A percentile compares a stretch with the other conserved stretches of the same genome.
These are phyloP conservation scores for Hypoxylon sp. DNA, from an alignment of 2,329 filamentous ascomycete genomes.

Conservation along the genomic window DNA sequence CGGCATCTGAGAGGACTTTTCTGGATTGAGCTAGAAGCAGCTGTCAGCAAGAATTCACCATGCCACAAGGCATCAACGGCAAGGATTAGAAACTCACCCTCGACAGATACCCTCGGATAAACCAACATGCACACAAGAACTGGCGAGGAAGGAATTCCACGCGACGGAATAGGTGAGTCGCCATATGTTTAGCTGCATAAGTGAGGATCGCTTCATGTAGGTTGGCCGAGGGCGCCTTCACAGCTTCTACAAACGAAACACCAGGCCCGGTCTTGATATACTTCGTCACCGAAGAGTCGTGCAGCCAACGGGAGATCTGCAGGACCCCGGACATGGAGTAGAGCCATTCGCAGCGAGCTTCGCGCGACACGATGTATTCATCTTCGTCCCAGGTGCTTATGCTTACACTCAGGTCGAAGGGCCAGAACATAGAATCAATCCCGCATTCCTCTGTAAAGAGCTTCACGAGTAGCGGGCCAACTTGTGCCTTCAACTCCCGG, in stretches of 20 bases:
- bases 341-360: conserved; percentile 48
- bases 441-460: conserved; percentile 48
- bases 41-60: conserved; percentile 31
- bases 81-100: conserved; percentile 42
- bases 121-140: conserved; percentile 46
- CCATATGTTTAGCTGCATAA: conserved; percentile 46
- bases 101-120: conserved; percentile 49
- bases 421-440: conserved; percentile 51
- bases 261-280: conserved; percentile 37
- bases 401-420: conserved; percentile 40
- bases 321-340: conserved; percentile 46
- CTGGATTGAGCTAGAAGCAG: conserved; percentile 42
- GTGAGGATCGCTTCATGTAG: conserved; percentile 45
- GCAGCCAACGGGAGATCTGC: conserved; percentile 48
- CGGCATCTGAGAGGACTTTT: conserved; percentile 43
- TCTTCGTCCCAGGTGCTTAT: conserved; percentile 47
- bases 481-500: conserved; percentile 47
- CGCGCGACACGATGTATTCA: conserved; percentile 41
- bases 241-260: conserved; percentile 37
- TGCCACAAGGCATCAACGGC: neutral
- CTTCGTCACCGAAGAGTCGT: conserved; percentile 48
- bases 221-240: conserved; percentile 40
- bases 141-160: conserved; percentile 49
- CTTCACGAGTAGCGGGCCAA: conserved; percentile 48
- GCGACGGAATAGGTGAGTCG: conserved; percentile 47